These are phyloP conservation scores for Erigeron philadelphicus DNA, from an alignment of 140 eudicot genomes.

Conservation along the genomic window DNA sequence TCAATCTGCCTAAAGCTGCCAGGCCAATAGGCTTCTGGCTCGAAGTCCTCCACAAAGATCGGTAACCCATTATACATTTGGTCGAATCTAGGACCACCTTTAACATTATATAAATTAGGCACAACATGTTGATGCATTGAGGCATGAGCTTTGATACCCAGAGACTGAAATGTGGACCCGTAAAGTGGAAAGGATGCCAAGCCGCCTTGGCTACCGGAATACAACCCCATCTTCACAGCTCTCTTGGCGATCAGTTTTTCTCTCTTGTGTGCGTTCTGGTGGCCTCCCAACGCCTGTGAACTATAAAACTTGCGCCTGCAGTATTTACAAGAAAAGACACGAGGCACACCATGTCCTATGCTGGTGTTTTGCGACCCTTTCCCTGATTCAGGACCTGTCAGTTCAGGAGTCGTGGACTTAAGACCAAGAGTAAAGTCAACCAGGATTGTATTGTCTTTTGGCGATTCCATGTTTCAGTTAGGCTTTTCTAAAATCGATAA, in stretches of 20 bases:
- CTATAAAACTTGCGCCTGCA: slow-evolving; percentile 71
- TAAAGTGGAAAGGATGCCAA: slow-evolving; percentile 62
- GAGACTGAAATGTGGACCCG: slow-evolving; percentile 48
- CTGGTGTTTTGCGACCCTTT: slow-evolving; percentile 22
- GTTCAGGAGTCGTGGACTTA: slow-evolving; percentile 18
- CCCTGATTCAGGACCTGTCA: slow-evolving; percentile 5
- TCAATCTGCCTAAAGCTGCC: slow-evolving; percentile 55
- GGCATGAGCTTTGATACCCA: slow-evolving; percentile 59
- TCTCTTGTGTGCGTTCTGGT: slow-evolving; percentile 71
- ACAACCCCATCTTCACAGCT: slow-evolving; percentile 55
- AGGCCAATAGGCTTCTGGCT: slow-evolving; percentile 49
- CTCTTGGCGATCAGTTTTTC: slow-evolving; percentile 60
- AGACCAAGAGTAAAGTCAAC: slow-evolving; percentile 48
- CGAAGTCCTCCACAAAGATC: slow-evolving; percentile 42
- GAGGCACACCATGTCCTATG: slow-evolving; percentile 25
- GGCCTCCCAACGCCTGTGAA: slow-evolving; percentile 75
- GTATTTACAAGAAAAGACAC: slow-evolving; percentile 66
- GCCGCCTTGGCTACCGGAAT: slow-evolving; percentile 50
- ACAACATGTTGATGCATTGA: slow-evolving; percentile 38
- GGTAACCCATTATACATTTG: slow-evolving; percentile 43
- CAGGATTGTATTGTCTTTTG: slow-evolving; percentile 13
- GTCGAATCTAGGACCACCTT: slow-evolving; percentile 50
- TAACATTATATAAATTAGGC: slow-evolving; percentile 17
- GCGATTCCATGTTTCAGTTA: slow-evolving; percentile 19
- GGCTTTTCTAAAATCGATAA: background rate